Evolutionary conservation across 441 rosid species (phyloP), one percentile per base, ranked within the genome.

Genomic region (Euphorbia schlechtendalii): DNA sequence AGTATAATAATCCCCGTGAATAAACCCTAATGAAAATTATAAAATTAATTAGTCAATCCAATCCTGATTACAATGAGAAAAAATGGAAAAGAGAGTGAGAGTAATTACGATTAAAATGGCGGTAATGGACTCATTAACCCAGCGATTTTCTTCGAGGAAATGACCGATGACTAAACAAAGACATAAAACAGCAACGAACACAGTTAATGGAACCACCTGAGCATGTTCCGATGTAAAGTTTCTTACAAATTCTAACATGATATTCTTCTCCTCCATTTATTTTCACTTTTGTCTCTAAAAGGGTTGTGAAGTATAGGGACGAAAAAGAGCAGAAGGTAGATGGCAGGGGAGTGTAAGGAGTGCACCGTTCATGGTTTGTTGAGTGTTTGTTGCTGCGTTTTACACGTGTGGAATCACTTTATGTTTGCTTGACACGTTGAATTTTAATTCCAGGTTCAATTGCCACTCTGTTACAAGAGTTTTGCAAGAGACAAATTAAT

Each of bases 111-210:
- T 64, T 54, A 85, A 41, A 40, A 87, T 85, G 51, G 87, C 86
- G 1, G 84, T 76, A 71, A 82, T 83, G 57, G 88, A 83, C 57
- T 83, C 86, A 48, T 87, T 87, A 34, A 87, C 85, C 93, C 93
- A 85, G 10, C 83, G 79, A 55, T 80, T 80, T 61, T 82, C 88
- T 68, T 87, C 88, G 8, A 84, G 83, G 48, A 85, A 77, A 63
- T 85, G 90, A 0, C 90, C 90, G 30, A 84, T 72, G 60, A 87
- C 66, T 38, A 87, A 78, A 60, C 90, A 85, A 5, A 78, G 73
- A 21, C 90, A 87, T 52, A 87, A 81, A 48, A 87, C 80, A 24
- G 86, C 64, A 17, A 87, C 81, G 74, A 87, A 85, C 28, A 92
- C 63, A 18, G 90, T 74, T 11, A 89, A 75, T 2, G 91, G 91